Evolutionary conservation across 805 yeast species (phyloP), one percentile per base, ranked within the genome.

Genomic region (Ogataea zsoltii): DNA sequence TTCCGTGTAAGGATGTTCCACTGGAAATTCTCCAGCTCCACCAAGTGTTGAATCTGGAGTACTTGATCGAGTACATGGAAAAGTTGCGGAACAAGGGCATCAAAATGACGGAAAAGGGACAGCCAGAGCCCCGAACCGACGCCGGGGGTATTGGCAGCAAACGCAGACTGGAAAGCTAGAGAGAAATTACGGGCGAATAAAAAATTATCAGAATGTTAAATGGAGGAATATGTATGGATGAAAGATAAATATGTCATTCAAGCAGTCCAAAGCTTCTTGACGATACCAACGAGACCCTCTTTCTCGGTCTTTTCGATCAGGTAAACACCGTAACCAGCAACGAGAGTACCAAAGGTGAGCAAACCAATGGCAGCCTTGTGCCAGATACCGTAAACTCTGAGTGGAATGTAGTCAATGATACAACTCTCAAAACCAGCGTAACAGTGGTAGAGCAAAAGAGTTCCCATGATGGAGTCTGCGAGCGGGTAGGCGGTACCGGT

Each of bases 361-460:
- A 82, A 59, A 54, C 75, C 74, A 76, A 78, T 77, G 45, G 88
- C 86, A 48, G 63, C 65, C 46, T 70, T 73, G 67, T 85, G 88
- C 75, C 77, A 75, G 28, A 72, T 53, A 13, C 91, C 90, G 58
- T 77, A 87, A 29, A 82, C 87, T 70, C 92, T 78, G 61, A 70
- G 70, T 41, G 92, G 94, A 44, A 87, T 82, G 68, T 85, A 85
- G 66, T 87, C 94, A 45, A 77, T 77, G 56, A 87, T 86, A 72
- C 94, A 85, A 34, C 88, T 74, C 59, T 80, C 82, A 72, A 85
- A 81, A 2, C 94, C 95, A 39, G 80, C 79, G 63, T 77, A 79
- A 45, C 82, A 74, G 63, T 87, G 94, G 59, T 76, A 73, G 52
- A 86, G 66, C 38, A 85, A 60, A 12, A 80, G 65, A 2, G 81